phyloP scores from a whole-genome alignment of 2,329 filamentous ascomycete genomes.

The Cordyceps fumosorosea region DNA sequence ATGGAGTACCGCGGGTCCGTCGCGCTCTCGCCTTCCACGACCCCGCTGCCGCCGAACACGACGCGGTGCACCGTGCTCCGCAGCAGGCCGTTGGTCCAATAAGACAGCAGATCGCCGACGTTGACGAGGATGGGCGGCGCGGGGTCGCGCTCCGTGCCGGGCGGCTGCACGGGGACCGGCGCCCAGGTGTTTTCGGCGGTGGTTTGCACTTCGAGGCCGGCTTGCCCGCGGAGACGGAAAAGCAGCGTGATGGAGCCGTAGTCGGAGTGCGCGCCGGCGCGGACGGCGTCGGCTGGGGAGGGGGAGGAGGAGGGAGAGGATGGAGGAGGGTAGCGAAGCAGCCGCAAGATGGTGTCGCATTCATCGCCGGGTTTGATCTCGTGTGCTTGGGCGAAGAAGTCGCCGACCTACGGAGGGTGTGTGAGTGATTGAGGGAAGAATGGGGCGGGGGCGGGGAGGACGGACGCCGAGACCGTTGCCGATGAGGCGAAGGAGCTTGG shows the following conservation, averaged over 20 bases:
- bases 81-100: slow-evolving; percentile 86
- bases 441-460: slow-evolving; percentile 4
- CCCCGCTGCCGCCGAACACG: slow-evolving; percentile 50
- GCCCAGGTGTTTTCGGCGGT: slow-evolving; percentile 46
- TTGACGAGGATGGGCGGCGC: slow-evolving; percentile 76
- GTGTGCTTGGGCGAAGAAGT: slow-evolving; percentile 51
- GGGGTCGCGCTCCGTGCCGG: slow-evolving; percentile 49
- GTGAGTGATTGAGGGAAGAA: slow-evolving; percentile 1
- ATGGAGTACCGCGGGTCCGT: slow-evolving; percentile 55
- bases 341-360: slow-evolving; percentile 56
- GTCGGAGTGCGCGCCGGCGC: slow-evolving; percentile 88
- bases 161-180: slow-evolving; percentile 60
- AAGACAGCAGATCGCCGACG: slow-evolving; percentile 63
- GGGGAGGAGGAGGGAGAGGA: slow-evolving; percentile 33
- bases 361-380: slow-evolving; percentile 32
- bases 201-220: slow-evolving; percentile 76
- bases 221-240: slow-evolving; percentile 79
- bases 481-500: slow-evolving; percentile 67
- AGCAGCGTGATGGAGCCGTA: slow-evolving; percentile 70
- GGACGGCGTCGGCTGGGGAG: slow-evolving; percentile 52
- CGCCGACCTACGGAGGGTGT: slow-evolving; percentile 29
- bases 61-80: slow-evolving; percentile 87
- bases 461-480: slow-evolving; percentile 66
- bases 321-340: slow-evolving; percentile 65
- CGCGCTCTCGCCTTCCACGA: slow-evolving; percentile 38